phyloP scores from a whole-genome alignment of 1,139 yeast genomes.

The Kurtzmaniella quercitrusa region DNA sequence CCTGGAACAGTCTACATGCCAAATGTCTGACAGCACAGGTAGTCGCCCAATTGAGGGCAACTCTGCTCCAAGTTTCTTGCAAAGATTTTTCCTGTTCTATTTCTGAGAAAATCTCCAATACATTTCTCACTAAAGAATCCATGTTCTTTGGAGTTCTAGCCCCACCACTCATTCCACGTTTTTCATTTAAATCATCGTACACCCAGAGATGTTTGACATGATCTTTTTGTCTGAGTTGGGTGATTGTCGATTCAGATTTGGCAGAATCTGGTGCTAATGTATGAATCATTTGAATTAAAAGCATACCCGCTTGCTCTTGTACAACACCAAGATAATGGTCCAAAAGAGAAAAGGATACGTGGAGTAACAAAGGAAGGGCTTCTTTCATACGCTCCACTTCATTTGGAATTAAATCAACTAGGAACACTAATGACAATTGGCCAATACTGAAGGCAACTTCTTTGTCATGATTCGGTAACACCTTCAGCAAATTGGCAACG shows the following conservation, averaged over 20 bases:
- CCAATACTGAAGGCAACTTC: conserved; percentile 83
- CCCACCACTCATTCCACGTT: conserved; percentile 41
- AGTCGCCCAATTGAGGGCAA: conserved; percentile 91
- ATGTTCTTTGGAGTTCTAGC: conserved; percentile 85
- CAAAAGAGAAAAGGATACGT: conserved; percentile 70
- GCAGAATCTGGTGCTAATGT: conserved; percentile 48
- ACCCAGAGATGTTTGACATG: conserved; percentile 57
- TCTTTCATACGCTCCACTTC: conserved; percentile 53
- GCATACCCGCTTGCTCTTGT: conserved; percentile 77
- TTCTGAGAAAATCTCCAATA: conserved; percentile 52
- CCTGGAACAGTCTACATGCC: conserved; percentile 94
- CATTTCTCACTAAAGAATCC: conserved; percentile 71
- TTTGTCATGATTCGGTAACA: conserved; percentile 57
- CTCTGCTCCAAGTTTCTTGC: conserved; percentile 80
- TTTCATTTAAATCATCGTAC: conserved; percentile 78
- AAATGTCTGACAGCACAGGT: conserved; percentile 96
- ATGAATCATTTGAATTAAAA: conserved; percentile 71
- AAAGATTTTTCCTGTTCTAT: conserved; percentile 28
- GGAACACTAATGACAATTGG: conserved; percentile 77
- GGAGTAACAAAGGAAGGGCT: conserved; percentile 75
- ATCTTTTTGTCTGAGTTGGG: conserved; percentile 47
- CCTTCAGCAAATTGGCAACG: conserved; percentile 63
- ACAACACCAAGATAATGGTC: conserved; percentile 86
- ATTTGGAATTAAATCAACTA: conserved; percentile 73
- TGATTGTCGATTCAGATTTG: conserved; percentile 50